Base-by-base conservation (phyloP, 441 rosid species). In the Mallotus japonicus region DNA sequence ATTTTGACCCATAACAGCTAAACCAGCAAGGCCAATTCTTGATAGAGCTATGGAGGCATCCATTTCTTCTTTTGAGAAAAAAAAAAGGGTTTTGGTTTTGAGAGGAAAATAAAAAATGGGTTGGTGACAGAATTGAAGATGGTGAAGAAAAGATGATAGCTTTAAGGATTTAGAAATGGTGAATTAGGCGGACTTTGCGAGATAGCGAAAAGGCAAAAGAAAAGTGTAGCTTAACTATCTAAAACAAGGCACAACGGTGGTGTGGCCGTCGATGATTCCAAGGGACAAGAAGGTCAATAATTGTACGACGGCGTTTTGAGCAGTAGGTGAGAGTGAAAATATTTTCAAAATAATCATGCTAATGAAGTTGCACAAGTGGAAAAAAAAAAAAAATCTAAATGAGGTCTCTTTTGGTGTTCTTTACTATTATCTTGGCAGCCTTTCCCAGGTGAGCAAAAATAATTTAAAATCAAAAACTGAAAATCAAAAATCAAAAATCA, bases 1-100 rank as follows among this genome's bases (percentile, higher is more conserved):
- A 83, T 94, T 94, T 37, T 92, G 98, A 20, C 97, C 98, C 97
- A 94, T 94, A 8, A 94, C 98, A 73, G 98, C 98, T 14, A 94
- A 89, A 6, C 98, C 97, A 8, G 93, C 94, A 8, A 90, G 89
- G 57, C 96, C 96, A 16, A 90, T 87, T 24, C 93, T 90, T 51
- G 94, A 90, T 12, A 88, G 80, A 50, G 75, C 79, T 20, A 79
- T 63, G 15, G 93, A 83, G 17, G 85, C 83, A 19, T 88, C 90
- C 95, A 85, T 88, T 19, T 28, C 3, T 28, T 28, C 2, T 28
- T 28, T 28, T 72, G 0, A 50, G 28, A 59, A 46, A 42, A 42
- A 47, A 15, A 60, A 20, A 37, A 3, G 76, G 62, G 76, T 51
- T 47, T 64, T 47, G 15, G 37, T 50, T 46, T 22, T 51, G 60